Percentiles rank a stretch among this genome's conserved stretches.
phyloP scores from a whole-genome alignment of 2,329 filamentous ascomycete genomes.

The Alternaria viburni region DNA sequence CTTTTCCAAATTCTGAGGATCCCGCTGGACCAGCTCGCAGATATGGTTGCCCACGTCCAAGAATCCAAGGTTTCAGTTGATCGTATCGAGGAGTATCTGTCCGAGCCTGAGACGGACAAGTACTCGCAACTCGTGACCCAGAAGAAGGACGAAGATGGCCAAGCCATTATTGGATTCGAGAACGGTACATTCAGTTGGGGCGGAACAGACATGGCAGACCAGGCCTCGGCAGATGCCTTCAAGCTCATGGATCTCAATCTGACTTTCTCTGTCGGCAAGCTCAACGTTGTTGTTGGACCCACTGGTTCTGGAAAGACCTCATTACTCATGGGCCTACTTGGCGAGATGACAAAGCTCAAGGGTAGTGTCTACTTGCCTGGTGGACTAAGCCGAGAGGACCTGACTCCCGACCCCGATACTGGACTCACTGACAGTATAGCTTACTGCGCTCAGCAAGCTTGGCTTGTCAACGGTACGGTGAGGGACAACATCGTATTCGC shows the following conservation, averaged over 20 bases:
- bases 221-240: slow-evolving; percentile 69
- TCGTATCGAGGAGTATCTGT: slow-evolving; percentile 92
- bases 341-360: slow-evolving; percentile 88
- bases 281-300: slow-evolving; percentile 91
- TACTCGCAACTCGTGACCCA: slow-evolving; percentile 80
- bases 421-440: slow-evolving; percentile 89
- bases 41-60: slow-evolving; percentile 98
- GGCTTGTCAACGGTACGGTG: slow-evolving; percentile 95
- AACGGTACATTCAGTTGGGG: slow-evolving; percentile 91
- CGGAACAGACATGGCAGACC: slow-evolving; percentile 58
- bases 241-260: slow-evolving; percentile 83
- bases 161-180: slow-evolving; percentile 81
- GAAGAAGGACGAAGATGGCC: slow-evolving; percentile 70
- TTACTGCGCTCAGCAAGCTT: slow-evolving; percentile 95
- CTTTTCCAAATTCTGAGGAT: slow-evolving; percentile 93
- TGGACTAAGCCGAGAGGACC: slow-evolving; percentile 82
- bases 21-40: slow-evolving; percentile 91
- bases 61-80: slow-evolving; percentile 97
- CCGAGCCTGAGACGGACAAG: slow-evolving; percentile 94
- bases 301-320: slow-evolving; percentile 97
- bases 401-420: slow-evolving; percentile 80
- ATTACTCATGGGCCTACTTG: slow-evolving; percentile 90
- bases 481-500: slow-evolving; percentile 96
- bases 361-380: slow-evolving; percentile 86
- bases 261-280: slow-evolving; percentile 80